Evolutionary conservation across 2,329 filamentous ascomycete genomes (phyloP).

Genomic region (Alternaria viburni): DNA sequence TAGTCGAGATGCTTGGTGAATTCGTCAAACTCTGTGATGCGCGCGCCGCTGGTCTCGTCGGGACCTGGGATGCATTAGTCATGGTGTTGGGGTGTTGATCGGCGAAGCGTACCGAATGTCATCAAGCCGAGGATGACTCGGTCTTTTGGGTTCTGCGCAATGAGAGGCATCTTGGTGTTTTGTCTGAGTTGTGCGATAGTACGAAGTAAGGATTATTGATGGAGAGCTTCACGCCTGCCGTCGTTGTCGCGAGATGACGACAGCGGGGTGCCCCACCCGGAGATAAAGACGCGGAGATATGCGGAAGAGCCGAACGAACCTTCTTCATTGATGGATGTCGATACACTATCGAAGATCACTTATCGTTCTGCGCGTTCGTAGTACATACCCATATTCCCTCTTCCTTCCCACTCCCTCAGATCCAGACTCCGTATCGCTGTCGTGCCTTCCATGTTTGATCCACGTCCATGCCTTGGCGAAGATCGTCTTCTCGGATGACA

Average conservation of each 20-base stretch:
- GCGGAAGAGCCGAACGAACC: background rate
- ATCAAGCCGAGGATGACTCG: constrained; percentile 84
- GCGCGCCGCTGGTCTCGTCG: constrained; percentile 66
- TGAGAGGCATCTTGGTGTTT: constrained; percentile 30
- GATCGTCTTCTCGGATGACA: background rate
- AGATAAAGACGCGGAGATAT: background rate
- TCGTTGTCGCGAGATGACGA: constrained; percentile 14
- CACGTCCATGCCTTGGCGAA: background rate
- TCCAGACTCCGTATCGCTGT: no score
- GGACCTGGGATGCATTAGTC: constrained; percentile 51
- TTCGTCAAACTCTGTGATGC: constrained; percentile 73
- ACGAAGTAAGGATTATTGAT: background rate
- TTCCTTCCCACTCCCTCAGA: no score
- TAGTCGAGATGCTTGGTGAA: constrained; percentile 76
- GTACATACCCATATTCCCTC: no score
- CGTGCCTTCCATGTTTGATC: background rate
- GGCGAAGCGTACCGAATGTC: constrained; percentile 68
- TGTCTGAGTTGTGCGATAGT: background rate
- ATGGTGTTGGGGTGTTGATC: background rate
- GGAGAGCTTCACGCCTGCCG: background rate
- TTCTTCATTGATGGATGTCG: background rate
- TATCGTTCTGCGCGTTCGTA: no score
- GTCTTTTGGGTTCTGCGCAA: constrained; percentile 58
- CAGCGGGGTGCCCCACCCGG: constrained; percentile 21
- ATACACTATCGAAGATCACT: no score